These are phyloP conservation scores for Somion occarium DNA, from an alignment of 1,284 basidiomycete species.

Conservation along the genomic window DNA sequence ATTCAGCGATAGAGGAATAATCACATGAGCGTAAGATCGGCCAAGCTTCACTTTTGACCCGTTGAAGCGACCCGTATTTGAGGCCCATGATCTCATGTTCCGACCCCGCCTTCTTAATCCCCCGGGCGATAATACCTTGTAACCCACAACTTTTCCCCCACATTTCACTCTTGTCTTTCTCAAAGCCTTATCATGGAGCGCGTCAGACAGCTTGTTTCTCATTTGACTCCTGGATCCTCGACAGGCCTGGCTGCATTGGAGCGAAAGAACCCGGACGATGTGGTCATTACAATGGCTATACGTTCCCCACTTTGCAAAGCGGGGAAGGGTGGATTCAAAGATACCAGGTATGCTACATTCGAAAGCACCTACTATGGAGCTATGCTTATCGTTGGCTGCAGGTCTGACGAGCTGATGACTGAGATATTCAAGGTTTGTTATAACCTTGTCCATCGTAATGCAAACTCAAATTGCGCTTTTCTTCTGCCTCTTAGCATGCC, in stretches of 20 bases:
- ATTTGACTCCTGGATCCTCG: conserved; percentile 38
- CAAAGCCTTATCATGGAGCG: conserved; percentile 36
- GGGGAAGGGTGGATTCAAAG: conserved; percentile 77
- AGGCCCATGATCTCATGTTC: conserved; percentile 3
- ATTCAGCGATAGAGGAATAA: too few species aligned
- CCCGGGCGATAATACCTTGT: not conserved
- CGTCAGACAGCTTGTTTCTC: conserved; percentile 61
- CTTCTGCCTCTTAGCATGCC: conserved; percentile 42
- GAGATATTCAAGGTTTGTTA: conserved; percentile 67
- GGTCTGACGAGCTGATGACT: conserved; percentile 72
- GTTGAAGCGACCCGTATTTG: too few species aligned
- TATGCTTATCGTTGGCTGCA: conserved; percentile 20
- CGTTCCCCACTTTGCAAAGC: conserved; percentile 75
- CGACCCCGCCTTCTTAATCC: not conserved
- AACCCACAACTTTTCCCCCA: not conserved
- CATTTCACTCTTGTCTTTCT: conserved; percentile 5
- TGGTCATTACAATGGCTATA: conserved; percentile 77
- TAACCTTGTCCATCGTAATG: not conserved
- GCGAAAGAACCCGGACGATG: conserved; percentile 62
- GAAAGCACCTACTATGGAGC: not conserved
- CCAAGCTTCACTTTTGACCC: too few species aligned
- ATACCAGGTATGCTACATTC: conserved; percentile 57
- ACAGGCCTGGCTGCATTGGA: conserved; percentile 45
- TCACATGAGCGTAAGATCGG: too few species aligned
- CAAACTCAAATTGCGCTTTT: not conserved